phyloP scores from a whole-genome alignment of 345 rosid genomes.

The Ceriops tagal region DNA sequence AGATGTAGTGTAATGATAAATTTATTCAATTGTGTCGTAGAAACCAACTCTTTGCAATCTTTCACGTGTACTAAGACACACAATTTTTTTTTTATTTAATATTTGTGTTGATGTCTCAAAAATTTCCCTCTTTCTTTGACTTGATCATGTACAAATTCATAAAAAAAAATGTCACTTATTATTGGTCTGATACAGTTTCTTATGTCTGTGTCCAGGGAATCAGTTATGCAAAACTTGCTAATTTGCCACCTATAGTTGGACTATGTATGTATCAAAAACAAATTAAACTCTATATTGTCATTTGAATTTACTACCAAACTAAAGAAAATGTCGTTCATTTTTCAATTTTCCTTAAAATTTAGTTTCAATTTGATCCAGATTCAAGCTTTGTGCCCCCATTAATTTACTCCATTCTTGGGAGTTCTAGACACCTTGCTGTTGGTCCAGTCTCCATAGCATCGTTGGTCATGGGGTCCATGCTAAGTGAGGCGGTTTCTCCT shows the following conservation, averaged over 20 bases:
- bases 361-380: slow-evolving; percentile 46
- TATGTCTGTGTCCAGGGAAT: slow-evolving; percentile 61
- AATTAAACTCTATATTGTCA: not conserved
- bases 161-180: not conserved
- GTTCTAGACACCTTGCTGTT: slow-evolving; percentile 86
- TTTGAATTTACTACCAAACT: slow-evolving; percentile 5
- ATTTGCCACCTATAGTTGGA: slow-evolving; percentile 88
- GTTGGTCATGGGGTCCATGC: slow-evolving; percentile 94
- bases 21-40: no score
- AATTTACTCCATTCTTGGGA: slow-evolving; percentile 79
- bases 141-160: not conserved
- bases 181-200: slow-evolving; percentile 16
- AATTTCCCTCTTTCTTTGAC: no score
- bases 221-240: slow-evolving; percentile 98
- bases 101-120: no score
- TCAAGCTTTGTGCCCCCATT: slow-evolving; percentile 99
- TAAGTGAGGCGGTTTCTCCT: slow-evolving; percentile 67
- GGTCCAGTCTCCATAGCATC: slow-evolving; percentile 99
- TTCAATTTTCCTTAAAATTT: not conserved
- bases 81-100: no score
- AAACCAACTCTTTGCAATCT: no score
- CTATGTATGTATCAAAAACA: slow-evolving; percentile 57
- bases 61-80: no score
- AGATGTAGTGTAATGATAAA: no score
- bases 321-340: not conserved